Evolutionary conservation across 2,329 filamentous ascomycete genomes (phyloP), one percentile per base, ranked within the genome.

Genomic region (Exserohilum rostratum): DNA sequence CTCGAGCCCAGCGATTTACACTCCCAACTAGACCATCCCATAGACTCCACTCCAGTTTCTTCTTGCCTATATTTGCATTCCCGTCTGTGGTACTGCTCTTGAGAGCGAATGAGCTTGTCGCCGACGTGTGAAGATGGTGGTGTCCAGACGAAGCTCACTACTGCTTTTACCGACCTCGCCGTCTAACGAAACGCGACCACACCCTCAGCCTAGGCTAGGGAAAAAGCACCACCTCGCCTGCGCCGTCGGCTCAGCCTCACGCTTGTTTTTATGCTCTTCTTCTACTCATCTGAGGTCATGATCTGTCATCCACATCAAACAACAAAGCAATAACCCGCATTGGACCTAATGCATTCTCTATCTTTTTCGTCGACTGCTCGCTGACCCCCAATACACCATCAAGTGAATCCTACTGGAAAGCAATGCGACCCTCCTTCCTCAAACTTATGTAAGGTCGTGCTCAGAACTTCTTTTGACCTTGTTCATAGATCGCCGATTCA

Each of bases 301-400:
- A 25, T 48, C 46, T 15, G 35, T 15, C 27, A n/a, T n/a, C 27
- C 33, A 34, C 33, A 31, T 33, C 33, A 50, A 22, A 54, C 51
- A 49, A 42, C 15, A 54, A 54, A 54, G 51, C 51, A 54, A 54
- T 29, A 11, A 7, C 29, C 10, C 12, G 18, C 39, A 39, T 30
- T 38, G 27, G n/a, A 29, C 13, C 13, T 25, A 48, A 38, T 40
- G 18, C 25, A 48, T 12, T 20, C 13, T 15, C n/a, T 18, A 18
- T 22, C 22, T 48, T 18, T 31, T 33, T 22, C 39, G 27, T 31
- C 27, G 34, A 18, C 46, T 27, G n/a, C 25, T 11, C 35, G 10
- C 27, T 22, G 13, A 29, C 33, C 18, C 2, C 6, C 33, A 46
- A 31, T n/a, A 38, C 46, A 40, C 46, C 46, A 39, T 29, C 25